Percentiles rank a stretch among this genome's conserved stretches.
Conservation (phyloP, 2,329 filamentous ascomycete species). For the Beauveria bassiana region DNA sequence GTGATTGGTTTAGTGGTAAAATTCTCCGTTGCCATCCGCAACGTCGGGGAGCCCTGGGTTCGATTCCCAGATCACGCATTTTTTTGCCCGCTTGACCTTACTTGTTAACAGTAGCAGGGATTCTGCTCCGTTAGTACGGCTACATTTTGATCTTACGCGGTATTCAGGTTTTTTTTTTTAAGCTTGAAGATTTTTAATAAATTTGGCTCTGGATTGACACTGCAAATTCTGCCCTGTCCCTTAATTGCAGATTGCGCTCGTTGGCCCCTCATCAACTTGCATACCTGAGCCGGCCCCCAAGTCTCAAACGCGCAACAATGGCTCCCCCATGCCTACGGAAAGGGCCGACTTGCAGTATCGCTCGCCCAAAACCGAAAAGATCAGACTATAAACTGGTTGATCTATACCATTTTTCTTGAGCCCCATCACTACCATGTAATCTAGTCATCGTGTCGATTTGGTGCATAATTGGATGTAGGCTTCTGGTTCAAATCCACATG, state of each 20-base stretch:
- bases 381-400: background rate
- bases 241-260: background rate
- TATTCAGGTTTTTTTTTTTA: too few relatives aligned
- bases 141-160: too few relatives aligned
- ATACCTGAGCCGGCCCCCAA: background rate
- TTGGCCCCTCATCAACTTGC: background rate
- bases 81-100: background rate
- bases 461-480: background rate
- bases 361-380: background rate
- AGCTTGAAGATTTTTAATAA: too few relatives aligned
- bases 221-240: background rate
- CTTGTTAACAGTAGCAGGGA: too few relatives aligned
- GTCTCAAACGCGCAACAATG: constrained; percentile 1
- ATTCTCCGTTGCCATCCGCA: constrained; percentile 12
- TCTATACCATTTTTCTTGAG: background rate
- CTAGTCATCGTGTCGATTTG: background rate
- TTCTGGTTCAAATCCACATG: background rate
- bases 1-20: constrained; percentile 12
- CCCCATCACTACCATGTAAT: background rate
- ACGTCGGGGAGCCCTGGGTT: constrained; percentile 12
- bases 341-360: background rate
- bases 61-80: constrained; percentile 12
- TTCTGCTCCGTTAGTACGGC: too few relatives aligned
- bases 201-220: too few relatives aligned
- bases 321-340: background rate